Base-by-base conservation (phyloP, 2,329 filamentous ascomycete genomes). In the Lomentospora prolificans region DNA sequence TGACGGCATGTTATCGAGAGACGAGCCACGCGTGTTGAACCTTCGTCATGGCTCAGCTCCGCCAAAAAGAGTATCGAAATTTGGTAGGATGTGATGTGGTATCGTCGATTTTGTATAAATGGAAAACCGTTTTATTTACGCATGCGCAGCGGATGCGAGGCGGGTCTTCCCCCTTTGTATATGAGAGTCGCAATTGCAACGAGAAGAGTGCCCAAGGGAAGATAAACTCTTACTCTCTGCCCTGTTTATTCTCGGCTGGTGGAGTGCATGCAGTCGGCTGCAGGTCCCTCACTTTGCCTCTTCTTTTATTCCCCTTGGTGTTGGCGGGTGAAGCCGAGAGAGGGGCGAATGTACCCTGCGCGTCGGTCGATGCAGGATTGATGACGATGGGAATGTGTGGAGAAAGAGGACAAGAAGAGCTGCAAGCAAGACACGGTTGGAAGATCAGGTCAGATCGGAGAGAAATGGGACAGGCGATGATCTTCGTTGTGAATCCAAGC, bases 1-100 rank as follows among this genome's bases (percentile, higher is more conserved):
- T 60, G 22, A 28, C 41, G 41, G 41, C 53, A 55, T 48, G 48
- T 31, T 51, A 51, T 51, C 44, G 44, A 48, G 44, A 48, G 44
- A 48, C 44, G 44, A 48, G 44, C 44, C 44, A 48, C 44, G 44
- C 12, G 44, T 48, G 22, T 48, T 48, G 44, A 22, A 48, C 22
- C 12, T 25, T 25, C 44, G 44, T 48, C 44, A 48, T 48, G 44
- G 44, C n/a, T 48, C 44, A 27, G 17, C 39, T 36, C 31, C n/a
- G n/a, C 10, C 7, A 22, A 17, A 19, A n/a, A 48, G 25, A 30
- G 25, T n/a, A n/a, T n/a, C n/a, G 19, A 10, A 50, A n/a, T 50
- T n/a, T 6, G 22, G 22, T 27, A 22, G n/a, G 36, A 39, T 25
- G 14, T 17, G 33, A 25, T 44, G n/a, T 25, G 19, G 17, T 48